Percentiles rank a stretch among this genome's conserved stretches.
Conservation (phyloP, 1,139 yeast genomes). For the Geotrichum cucujoidarum region DNA sequence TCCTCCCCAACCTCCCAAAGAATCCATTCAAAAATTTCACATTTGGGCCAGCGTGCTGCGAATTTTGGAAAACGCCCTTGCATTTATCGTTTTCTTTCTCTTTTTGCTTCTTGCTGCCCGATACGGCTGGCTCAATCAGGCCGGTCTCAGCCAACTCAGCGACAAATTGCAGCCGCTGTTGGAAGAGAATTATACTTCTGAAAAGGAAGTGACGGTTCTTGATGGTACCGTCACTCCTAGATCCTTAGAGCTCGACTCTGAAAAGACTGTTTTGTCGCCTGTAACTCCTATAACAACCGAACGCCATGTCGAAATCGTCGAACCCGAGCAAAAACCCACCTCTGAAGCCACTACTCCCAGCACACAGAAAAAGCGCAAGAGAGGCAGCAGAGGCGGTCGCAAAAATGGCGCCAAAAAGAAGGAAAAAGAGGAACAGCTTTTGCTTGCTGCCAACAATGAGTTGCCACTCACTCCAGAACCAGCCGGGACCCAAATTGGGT, state of each 20-base stretch:
- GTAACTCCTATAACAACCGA: not conserved
- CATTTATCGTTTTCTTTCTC: constrained; percentile 40
- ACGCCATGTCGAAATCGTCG: constrained; percentile 24
- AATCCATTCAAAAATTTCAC: constrained; percentile 22
- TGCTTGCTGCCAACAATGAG: constrained; percentile 8
- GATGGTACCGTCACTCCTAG: constrained; percentile 3
- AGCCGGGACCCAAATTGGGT: constrained; percentile 36
- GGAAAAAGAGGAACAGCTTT: constrained; percentile 6
- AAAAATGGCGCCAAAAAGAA: constrained; percentile 32
- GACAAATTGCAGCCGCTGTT: constrained; percentile 1
- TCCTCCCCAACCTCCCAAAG: constrained; percentile 20
- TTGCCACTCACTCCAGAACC: constrained; percentile 13
- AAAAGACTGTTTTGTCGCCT: not conserved
- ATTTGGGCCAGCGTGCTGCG: constrained; percentile 28
- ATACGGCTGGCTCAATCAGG: constrained; percentile 42
- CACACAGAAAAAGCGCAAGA: constrained; percentile 52
- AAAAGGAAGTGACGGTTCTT: not conserved
- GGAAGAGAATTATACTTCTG: not conserved
- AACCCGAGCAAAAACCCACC: constrained; percentile 19
- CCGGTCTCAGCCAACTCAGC: constrained; percentile 10
- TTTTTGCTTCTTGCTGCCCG: constrained; percentile 38
- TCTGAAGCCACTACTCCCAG: constrained; percentile 13
- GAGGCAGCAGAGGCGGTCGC: constrained; percentile 86
- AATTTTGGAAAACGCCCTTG: constrained; percentile 48
- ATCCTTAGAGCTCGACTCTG: not conserved